A percentile compares a stretch with the other conserved stretches of the same genome.
Conservation (phyloP, 305 asterid genomes). For the Plantago lanceolata region DNA sequence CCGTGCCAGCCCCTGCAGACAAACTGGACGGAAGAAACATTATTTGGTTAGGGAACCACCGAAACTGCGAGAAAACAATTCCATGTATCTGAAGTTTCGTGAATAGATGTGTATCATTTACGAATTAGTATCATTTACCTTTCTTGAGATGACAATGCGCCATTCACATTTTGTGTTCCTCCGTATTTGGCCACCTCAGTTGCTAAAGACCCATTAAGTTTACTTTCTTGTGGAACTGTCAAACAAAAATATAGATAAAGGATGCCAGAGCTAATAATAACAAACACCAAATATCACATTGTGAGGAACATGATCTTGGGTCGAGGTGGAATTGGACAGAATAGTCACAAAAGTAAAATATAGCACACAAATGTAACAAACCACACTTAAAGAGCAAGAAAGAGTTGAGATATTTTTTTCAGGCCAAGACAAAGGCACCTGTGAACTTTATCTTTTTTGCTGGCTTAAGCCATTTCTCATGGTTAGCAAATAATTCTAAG, state of each 20-base stretch:
- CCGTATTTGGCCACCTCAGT: constrained; percentile 28
- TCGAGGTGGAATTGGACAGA: background rate
- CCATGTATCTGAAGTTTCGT: background rate
- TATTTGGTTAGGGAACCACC: background rate
- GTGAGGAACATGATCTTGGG: background rate
- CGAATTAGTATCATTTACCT: constrained; percentile 45
- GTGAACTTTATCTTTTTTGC: background rate
- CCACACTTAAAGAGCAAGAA: background rate
- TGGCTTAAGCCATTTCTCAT: background rate
- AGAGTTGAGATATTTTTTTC: background rate
- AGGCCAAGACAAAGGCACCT: background rate
- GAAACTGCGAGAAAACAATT: background rate
- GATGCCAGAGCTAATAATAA: background rate
- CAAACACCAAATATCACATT: constrained; percentile 4
- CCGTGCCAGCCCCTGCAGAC: constrained; percentile 27
- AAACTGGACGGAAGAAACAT: constrained; percentile 29
- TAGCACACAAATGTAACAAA: background rate
- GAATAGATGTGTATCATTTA: too few species aligned
- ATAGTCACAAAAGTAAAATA: background rate
- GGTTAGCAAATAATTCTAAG: background rate
- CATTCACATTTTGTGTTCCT: constrained; percentile 33
- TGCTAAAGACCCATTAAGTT: constrained; percentile 29
- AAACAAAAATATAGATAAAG: constrained; percentile 14
- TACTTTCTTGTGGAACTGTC: constrained; percentile 31
- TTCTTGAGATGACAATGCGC: constrained; percentile 38